Percentiles rank a stretch among this genome's conserved stretches.
Evolutionary conservation across 306 rosid genomes (phyloP).

Genomic region (Acacia crassicarpa): DNA sequence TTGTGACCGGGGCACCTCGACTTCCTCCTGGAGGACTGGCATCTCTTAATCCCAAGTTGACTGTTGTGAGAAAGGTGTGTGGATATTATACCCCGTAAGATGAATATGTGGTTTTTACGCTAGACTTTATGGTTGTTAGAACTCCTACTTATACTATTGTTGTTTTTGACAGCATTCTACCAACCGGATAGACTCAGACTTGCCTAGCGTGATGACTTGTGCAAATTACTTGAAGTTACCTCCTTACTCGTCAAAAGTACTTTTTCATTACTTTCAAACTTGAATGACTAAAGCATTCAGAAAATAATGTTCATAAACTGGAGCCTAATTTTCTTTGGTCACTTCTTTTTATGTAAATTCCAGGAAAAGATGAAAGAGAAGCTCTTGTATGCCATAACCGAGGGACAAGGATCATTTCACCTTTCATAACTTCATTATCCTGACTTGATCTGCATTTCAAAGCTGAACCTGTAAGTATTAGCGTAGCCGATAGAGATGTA

Average conservation of each 20-base stretch:
- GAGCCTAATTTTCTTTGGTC: constrained; percentile 2
- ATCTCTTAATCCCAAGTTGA: constrained; percentile 92
- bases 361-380: constrained; percentile 97
- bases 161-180: constrained; percentile 64
- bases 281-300: not conserved
- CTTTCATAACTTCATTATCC: constrained; percentile 58
- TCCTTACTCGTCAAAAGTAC: constrained; percentile 87
- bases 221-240: constrained; percentile 98
- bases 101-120: not conserved
- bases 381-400: constrained; percentile 84
- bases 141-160: not conserved
- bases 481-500: constrained; percentile 55
- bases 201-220: constrained; percentile 99
- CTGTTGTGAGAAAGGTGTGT: constrained; percentile 86
- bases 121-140: constrained; percentile 19
- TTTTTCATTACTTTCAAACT: constrained; percentile 21
- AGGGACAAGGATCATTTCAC: constrained; percentile 99
- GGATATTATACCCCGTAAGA: not conserved
- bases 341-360: constrained; percentile 24
- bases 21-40: constrained; percentile 98
- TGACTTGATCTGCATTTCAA: constrained; percentile 24
- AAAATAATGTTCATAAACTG: not conserved
- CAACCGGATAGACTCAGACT: constrained; percentile 69
- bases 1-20: constrained; percentile 95
- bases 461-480: constrained; percentile 71